Evolutionary conservation across 345 rosid species (phyloP).

Genomic region (Kernera saxatilis): DNA sequence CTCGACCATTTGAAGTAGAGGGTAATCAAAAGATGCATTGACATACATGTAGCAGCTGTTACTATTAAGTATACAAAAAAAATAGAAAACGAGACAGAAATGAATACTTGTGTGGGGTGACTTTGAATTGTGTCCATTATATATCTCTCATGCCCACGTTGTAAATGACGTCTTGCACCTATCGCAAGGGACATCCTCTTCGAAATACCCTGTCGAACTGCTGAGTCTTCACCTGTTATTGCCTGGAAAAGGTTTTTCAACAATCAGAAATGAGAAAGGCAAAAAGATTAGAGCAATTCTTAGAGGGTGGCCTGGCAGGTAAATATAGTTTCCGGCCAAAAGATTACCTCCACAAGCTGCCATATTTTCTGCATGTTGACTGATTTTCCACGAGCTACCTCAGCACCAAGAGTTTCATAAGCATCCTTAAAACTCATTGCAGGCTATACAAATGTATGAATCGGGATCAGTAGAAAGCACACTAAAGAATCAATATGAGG

Average conservation of each 20-base stretch:
- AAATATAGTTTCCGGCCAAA: not conserved
- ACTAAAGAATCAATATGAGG: not conserved
- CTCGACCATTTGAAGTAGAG: not conserved
- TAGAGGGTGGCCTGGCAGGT: constrained; percentile 1
- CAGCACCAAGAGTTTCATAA: constrained; percentile 68
- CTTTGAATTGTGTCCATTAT: constrained; percentile 91
- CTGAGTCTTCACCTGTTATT: constrained; percentile 68
- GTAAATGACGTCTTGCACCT: constrained; percentile 90
- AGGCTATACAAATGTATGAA: constrained; percentile 43
- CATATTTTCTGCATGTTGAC: constrained; percentile 94
- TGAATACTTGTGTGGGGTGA: constrained; percentile 84
- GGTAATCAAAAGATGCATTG: not conserved
- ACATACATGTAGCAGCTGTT: not conserved
- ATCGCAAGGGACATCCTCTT: constrained; percentile 73
- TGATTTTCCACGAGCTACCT: constrained; percentile 78
- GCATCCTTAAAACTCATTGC: constrained; percentile 78
- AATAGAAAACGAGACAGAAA: not conserved
- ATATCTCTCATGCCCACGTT: constrained; percentile 91
- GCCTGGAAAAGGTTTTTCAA: constrained; percentile 45
- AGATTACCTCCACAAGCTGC: constrained; percentile 85
- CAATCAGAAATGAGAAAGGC: constrained; percentile 7
- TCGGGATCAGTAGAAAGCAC: constrained; percentile 14
- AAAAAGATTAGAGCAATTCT: not conserved
- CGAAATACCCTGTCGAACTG: constrained; percentile 47
- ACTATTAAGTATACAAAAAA: not conserved